Conservation (phyloP, 139 green algal genomes). For the Closterium sp. region DNA sequence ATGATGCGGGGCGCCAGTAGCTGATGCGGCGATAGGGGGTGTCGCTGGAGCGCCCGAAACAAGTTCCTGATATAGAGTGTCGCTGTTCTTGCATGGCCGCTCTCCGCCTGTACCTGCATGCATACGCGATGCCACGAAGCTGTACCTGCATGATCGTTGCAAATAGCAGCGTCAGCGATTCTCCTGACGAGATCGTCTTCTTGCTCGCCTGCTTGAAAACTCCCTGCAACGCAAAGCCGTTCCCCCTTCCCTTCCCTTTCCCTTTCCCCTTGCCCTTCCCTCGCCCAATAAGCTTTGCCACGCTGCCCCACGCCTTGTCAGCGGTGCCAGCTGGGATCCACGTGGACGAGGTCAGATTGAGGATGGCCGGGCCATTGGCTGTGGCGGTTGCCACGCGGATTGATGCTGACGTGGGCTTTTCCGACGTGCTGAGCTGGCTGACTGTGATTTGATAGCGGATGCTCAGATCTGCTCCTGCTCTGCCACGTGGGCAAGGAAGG, state of each 20-base stretch:
- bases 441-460: neutral
- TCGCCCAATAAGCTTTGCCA: neutral
- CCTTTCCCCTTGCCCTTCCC: neutral
- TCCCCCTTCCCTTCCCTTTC: neutral
- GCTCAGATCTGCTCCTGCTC: neutral
- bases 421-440: neutral
- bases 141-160: neutral
- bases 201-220: neutral
- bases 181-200: neutral
- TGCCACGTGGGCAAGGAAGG: neutral
- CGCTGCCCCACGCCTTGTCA: neutral
- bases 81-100: too few relatives aligned
- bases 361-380: neutral
- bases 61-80: too few relatives aligned
- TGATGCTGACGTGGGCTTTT: neutral
- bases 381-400: neutral
- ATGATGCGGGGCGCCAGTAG: too few relatives aligned
- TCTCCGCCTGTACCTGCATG: too few relatives aligned
- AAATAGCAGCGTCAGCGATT: neutral
- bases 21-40: too few relatives aligned
- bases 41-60: too few relatives aligned
- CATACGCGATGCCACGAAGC: neutral
- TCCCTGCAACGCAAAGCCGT: neutral
- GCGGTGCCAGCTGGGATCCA: neutral
- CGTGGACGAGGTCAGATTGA: neutral